These are phyloP conservation scores for Coriaria nepalensis DNA, from an alignment of 306 rosid genomes.

Conservation along the genomic window DNA sequence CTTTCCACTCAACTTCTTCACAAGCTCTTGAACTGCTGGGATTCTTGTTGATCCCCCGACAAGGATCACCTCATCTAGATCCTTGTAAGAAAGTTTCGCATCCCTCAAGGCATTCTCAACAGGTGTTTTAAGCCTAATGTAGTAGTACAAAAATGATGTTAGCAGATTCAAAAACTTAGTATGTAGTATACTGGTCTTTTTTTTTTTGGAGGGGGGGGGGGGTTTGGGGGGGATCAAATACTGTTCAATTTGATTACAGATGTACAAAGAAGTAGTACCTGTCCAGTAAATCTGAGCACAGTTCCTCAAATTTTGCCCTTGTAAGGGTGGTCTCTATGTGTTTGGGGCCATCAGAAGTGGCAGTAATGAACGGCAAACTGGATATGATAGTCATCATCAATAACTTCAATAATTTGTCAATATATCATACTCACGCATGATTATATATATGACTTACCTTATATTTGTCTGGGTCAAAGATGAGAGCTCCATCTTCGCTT, in stretches of 20 bases:
- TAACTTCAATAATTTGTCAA: background rate
- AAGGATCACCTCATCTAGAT: constrained; percentile 82
- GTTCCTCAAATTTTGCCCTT: constrained; percentile 83
- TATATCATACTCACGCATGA: background rate
- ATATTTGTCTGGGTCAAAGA: constrained; percentile 81
- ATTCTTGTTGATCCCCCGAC: constrained; percentile 95
- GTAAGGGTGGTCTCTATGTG: constrained; percentile 91
- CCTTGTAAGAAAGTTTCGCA: constrained; percentile 76
- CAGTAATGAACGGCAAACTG: constrained; percentile 95
- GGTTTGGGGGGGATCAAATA: background rate
- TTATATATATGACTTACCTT: constrained; percentile 30
- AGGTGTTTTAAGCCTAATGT: constrained; percentile 60
- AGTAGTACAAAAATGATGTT: background rate
- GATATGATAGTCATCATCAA: background rate
- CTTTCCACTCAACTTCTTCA: constrained; percentile 72
- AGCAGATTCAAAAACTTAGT: background rate
- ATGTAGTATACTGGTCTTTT: background rate
- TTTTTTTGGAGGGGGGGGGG: background rate
- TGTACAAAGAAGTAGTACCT: constrained; percentile 33
- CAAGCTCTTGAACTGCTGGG: constrained; percentile 87
- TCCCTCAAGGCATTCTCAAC: constrained; percentile 91
- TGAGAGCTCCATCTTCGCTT: constrained; percentile 94
- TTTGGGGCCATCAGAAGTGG: constrained; percentile 90
- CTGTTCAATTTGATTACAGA: no score
- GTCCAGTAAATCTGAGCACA: constrained; percentile 88